Base-by-base conservation (phyloP, 306 rosid species). In the Oemleria cerasiformis region DNA sequence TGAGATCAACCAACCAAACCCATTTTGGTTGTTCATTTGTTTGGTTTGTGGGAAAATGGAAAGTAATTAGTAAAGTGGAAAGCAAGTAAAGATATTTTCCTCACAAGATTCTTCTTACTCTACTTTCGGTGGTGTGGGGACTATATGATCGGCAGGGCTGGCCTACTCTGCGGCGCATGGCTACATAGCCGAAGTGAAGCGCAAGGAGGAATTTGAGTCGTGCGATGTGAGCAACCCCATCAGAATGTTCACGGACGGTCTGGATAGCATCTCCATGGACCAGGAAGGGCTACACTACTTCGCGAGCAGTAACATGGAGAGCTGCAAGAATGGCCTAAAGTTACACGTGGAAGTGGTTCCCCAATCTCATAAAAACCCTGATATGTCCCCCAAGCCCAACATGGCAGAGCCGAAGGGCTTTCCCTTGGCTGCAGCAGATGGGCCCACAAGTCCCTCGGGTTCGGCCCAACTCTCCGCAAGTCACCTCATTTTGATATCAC, bases 251-350 rank as follows among this genome's bases (percentile, higher is more conserved):
- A 82, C 78, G 0, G 96, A 88, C 73, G 96, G 96, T 41, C 48
- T 92, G 65, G 96, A 92, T n/a, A 61, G 36, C 48, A 58, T 88
- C 65, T 53, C 91, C 0, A 84, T 92, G 60, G 84, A 90, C 30
- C 75, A 67, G 42, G 96, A 88, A 77, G 98, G 95, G 30, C 71
- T 79, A 43, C 88, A 87, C 58, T 92, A 86, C 82, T 92, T 90
- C 78, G 88, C 79, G 19, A 92, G 96, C 78, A 85, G 78, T 5
- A 77, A 82, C 23, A 0, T 53, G 1, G 71, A 88, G 7, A 85
- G 74, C 72, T 92, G 98, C 86, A 82, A 82, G 68, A 82, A 43
- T 19, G 98, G 98, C 5, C 81, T 92, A 8, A 92, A 88, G 81
- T 71, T 92, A 7, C 84, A 82, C 43, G 76, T 92, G 40, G 63